These are phyloP conservation scores for Ambrosia artemisiifolia DNA, from an alignment of 129 eudicot species.

Conservation along the genomic window DNA sequence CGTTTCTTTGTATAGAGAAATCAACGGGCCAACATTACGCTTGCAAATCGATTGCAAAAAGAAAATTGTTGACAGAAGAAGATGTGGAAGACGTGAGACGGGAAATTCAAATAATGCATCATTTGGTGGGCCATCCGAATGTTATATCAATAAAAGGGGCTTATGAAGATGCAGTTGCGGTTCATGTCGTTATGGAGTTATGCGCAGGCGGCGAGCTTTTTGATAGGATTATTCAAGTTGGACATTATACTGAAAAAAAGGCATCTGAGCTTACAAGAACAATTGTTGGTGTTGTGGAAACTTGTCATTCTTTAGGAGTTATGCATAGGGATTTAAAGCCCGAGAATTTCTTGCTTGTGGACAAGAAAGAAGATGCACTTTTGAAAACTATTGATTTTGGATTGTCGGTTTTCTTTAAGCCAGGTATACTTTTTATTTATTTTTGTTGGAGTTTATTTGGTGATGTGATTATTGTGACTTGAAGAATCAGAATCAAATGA, in stretches of 20 bases:
- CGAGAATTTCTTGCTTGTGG: conserved; percentile 86
- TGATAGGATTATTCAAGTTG: conserved; percentile 84
- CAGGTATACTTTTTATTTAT: conserved; percentile 53
- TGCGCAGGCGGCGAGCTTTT: conserved; percentile 97
- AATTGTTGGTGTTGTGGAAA: conserved; percentile 88
- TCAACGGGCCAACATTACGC: conserved; percentile 64
- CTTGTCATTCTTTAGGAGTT: conserved; percentile 88
- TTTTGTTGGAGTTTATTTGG: conserved; percentile 11
- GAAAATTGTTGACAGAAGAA: conserved; percentile 80
- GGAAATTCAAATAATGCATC: conserved; percentile 98
- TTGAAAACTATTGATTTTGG: conserved; percentile 94
- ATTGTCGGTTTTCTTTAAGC: conserved; percentile 82
- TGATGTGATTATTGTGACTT: background rate
- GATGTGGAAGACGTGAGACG: conserved; percentile 96
- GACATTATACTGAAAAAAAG: conserved; percentile 87
- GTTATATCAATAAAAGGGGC: conserved; percentile 91
- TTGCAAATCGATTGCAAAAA: conserved; percentile 91
- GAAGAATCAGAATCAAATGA: conserved; percentile 1
- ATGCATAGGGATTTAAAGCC: conserved; percentile 96
- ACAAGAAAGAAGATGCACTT: conserved; percentile 82
- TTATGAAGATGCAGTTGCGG: conserved; percentile 88
- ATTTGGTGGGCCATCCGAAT: conserved; percentile 82
- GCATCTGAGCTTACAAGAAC: conserved; percentile 90
- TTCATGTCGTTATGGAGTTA: conserved; percentile 90
- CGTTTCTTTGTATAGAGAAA: conserved; percentile 76